Evolutionary conservation across 1,139 yeast genomes (phyloP), one percentile per base, ranked within the genome.

Genomic region (Pichia sp.): DNA sequence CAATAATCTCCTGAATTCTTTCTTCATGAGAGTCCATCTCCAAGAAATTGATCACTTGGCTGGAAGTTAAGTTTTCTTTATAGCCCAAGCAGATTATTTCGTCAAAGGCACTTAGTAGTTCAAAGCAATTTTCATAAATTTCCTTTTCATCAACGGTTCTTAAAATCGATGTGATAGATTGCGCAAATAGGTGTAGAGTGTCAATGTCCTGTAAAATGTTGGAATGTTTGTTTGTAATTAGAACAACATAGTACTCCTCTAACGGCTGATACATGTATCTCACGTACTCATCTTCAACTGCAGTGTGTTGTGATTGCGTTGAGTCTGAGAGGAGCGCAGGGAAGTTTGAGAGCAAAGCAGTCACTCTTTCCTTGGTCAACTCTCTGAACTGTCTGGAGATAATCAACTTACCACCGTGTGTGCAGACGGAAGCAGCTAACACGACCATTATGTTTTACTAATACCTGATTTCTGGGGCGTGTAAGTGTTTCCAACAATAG

Each of bases 1-100:
- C 98, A 66, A 95, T 93, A 68, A 93, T 92, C 70, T 95, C 98
- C 75, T 93, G 98, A 67, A 95, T 92, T 76, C 90, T 92, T 73
- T 95, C 99, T 73, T 95, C 99, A 68, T 93, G 98, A 44, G 96
- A 87, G 72, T 95, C 98, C 99, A 95, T 93, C 69, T 90, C 95
- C 73, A 95, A 77, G 73, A 89, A 93, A 15, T 95, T 88, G 70
- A 83, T 84, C 61, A 95, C 90, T 75, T 93, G 99, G 55, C 84
- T 73, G 62, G 87, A 70, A 0, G 95, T 83, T 62, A 93, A 76
- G 70, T 90, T 88, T 71, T 95, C 99, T 64, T 90, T 84, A 75
- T 86, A 90, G 15, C 99, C 99, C 72, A 89, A 77, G 54, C 84
- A 84, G 63, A 93, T 83, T 56, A 93, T 88, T 73, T 95, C 99